Percentiles rank a stretch among this genome's conserved stretches.
phyloP scores from a whole-genome alignment of 75 land plant genomes.

The Selaginella tamariscina region DNA sequence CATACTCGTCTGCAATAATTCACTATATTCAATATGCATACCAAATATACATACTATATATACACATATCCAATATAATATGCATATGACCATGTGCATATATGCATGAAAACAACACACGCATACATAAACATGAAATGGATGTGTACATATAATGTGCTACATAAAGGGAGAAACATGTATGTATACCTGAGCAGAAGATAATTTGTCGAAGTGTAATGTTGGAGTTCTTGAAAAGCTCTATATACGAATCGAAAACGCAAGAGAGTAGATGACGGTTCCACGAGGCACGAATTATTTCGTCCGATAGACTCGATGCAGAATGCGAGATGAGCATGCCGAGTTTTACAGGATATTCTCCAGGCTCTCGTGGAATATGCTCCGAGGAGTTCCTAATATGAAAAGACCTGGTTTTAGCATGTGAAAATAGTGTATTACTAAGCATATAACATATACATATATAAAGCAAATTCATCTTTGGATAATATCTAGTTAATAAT shows the following conservation, averaged over 20 bases:
- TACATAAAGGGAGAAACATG: slow-evolving; percentile 28
- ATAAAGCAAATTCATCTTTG: no score
- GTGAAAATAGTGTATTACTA: slow-evolving; percentile 10
- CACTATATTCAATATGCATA: no score
- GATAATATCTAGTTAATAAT: no score
- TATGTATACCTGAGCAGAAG: slow-evolving; percentile 33
- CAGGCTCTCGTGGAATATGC: not conserved
- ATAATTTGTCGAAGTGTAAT: slow-evolving; percentile 39
- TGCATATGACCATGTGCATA: no score
- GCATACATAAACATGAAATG: no score
- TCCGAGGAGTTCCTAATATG: slow-evolving; percentile 27
- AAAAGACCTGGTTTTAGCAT: slow-evolving; percentile 31
- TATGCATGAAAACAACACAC: no score
- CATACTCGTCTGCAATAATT: slow-evolving; percentile 17
- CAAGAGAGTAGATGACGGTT: slow-evolving; percentile 83
- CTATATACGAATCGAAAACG: slow-evolving; percentile 72
- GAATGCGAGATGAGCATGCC: not conserved
- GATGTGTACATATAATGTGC: no score
- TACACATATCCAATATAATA: no score
- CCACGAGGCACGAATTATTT: slow-evolving; percentile 28
- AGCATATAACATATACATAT: no score
- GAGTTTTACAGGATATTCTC: not conserved
- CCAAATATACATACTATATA: no score
- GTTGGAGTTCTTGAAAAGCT: slow-evolving; percentile 61
- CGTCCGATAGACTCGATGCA: not conserved